A percentile compares a stretch with the other conserved stretches of the same genome.
Conservation (phyloP, 768 basidiomycete species). For the Chalciporus chontae region DNA sequence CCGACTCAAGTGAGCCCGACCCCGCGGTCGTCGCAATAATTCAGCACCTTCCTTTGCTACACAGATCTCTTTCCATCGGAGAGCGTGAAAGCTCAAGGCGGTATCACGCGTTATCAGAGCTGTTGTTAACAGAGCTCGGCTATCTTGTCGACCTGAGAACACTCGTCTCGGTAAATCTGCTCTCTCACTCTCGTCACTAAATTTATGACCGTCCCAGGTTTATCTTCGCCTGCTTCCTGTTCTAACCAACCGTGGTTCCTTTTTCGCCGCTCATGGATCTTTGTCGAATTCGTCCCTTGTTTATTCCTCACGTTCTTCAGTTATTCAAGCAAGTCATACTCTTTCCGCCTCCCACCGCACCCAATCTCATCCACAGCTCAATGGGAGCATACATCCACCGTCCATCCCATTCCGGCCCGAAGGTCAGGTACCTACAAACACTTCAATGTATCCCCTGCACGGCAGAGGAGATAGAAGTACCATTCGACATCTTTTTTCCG, state of each 20-base stretch:
- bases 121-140: conserved; percentile 79
- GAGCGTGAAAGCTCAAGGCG: conserved; percentile 41
- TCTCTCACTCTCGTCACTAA: conserved; percentile 1
- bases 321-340: conserved; percentile 39
- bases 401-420: conserved; percentile 10
- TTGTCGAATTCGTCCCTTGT: conserved; percentile 26
- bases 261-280: conserved; percentile 20
- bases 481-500: conserved; percentile 52
- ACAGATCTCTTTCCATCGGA: not conserved
- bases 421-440: conserved; percentile 2
- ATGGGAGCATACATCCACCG: conserved; percentile 16
- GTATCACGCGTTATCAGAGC: conserved; percentile 79
- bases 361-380: conserved; percentile 41
- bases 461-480: conserved; percentile 32
- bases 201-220: conserved; percentile 41
- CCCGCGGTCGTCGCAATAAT: not conserved
- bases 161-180: conserved; percentile 65
- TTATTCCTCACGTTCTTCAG: conserved; percentile 36
- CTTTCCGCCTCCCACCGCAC: conserved; percentile 43
- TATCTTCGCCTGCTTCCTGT: conserved; percentile 59
- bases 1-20: conserved; percentile 4
- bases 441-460: conserved; percentile 9
- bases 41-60: not conserved
- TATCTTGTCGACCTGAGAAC: conserved; percentile 78
- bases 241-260: conserved; percentile 31